Evolutionary conservation across 2,329 filamentous ascomycete genomes (phyloP).

Genomic region (Cladosporium sp.): DNA sequence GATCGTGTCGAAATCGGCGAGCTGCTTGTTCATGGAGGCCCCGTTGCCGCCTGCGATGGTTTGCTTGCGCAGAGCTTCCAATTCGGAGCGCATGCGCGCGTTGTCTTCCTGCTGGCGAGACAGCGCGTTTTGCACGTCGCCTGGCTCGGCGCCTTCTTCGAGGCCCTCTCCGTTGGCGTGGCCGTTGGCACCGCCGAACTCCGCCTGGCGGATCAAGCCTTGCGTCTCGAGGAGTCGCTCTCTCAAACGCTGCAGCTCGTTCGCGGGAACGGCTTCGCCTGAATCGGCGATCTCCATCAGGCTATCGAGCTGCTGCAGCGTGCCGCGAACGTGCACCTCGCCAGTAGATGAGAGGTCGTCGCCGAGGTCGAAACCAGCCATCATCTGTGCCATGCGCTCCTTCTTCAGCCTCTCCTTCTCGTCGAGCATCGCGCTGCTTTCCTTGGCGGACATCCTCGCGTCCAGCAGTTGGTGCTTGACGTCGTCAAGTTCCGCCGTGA

Average conservation of each 20-base stretch:
- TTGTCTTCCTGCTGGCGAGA: constrained; percentile 77
- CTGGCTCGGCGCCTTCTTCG: constrained; percentile 45
- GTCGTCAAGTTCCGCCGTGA: constrained; percentile 88
- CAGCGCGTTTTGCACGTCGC: constrained; percentile 72
- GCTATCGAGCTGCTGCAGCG: constrained; percentile 77
- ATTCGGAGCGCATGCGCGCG: constrained; percentile 70
- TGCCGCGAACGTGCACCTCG: constrained; percentile 76
- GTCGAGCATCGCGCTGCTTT: constrained; percentile 81
- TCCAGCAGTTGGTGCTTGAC: constrained; percentile 95
- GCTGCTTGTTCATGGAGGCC: constrained; percentile 90
- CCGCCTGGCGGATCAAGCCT: constrained; percentile 86
- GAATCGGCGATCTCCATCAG: constrained; percentile 71
- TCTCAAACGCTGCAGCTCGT: constrained; percentile 74
- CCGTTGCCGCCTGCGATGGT: constrained; percentile 58
- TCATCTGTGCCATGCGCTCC: constrained; percentile 99
- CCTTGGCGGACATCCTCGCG: constrained; percentile 94
- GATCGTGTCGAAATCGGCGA: constrained; percentile 98
- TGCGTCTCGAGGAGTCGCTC: constrained; percentile 82
- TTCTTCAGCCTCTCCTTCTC: constrained; percentile 99
- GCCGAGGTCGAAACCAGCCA: constrained; percentile 95
- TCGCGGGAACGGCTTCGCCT: constrained; percentile 75
- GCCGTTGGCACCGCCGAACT: constrained; percentile 71
- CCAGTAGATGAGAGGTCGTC: constrained; percentile 92
- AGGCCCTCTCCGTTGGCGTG: constrained; percentile 55
- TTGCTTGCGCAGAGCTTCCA: constrained; percentile 75